Base-by-base conservation (phyloP, 306 rosid genomes). In the Argentina anserina region DNA sequence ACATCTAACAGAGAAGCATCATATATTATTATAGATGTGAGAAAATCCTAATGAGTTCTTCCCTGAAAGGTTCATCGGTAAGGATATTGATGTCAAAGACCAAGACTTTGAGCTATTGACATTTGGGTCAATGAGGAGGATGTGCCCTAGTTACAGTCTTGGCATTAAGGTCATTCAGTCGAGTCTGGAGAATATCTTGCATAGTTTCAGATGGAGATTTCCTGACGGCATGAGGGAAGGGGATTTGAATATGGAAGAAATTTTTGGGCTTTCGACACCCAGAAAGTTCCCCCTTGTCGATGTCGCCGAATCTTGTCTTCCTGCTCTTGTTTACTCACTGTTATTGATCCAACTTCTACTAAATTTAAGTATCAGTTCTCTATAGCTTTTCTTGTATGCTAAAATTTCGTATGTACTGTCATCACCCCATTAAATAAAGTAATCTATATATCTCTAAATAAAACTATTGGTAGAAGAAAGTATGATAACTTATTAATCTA, bases 81-180 rank as follows among this genome's bases (percentile, higher is more conserved):
- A 75, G 61, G 65, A 67, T 39, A 83, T 90, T 0, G 96, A 90
- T 71, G 91, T 88, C 10, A 87, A 77, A 68, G 97, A 93, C 5
- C 96, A 90, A 39, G 84, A 90, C 73, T 92, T 10, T 43, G 93
- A 88, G 80, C 70, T 93, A 14, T 49, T 93, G 74, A 93, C 97
- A 23, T 93, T 93, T 76, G 97, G 98, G 50, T 78, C 97, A 17
- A 97, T 96, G 3, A 83, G 98, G 79, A 86, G 97, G 59, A 90
- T 90, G 96, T 90, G 98, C 31, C 98, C 96, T 10, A 96, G 96
- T 5, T 88, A 92, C 55, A 63, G 87, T 76, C 90, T 90, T 21
- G 98, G 97, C 17, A 21, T 88, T 2, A 92, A 88, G 82, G 96
- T 90, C 5, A 90, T 92, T 74, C 92, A 86, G 7, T 25, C 85